Evolutionary conservation across 176 grass and related monocot genomes (phyloP).

Genomic region (Elaeis guineensis): DNA sequence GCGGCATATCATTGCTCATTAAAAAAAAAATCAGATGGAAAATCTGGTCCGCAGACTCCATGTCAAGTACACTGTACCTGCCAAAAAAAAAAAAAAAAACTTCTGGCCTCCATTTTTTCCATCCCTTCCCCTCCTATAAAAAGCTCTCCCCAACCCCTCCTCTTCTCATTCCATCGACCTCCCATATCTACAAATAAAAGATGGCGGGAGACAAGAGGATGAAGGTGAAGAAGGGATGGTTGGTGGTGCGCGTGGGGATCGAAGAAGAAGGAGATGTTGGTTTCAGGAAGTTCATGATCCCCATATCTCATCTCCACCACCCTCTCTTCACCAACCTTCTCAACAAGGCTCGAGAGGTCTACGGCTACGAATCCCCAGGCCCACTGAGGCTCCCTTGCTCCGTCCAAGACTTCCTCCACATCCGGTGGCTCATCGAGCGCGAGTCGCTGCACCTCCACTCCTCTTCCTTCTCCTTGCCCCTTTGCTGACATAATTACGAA

Average conservation of each 20-base stretch:
- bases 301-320: slow-evolving; percentile 91
- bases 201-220: slow-evolving; percentile 54
- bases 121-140: too few relatives aligned
- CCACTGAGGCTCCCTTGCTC: slow-evolving; percentile 76
- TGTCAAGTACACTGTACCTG: too few relatives aligned
- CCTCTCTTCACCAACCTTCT: slow-evolving; percentile 58
- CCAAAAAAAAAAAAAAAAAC: too few relatives aligned
- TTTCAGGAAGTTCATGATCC: slow-evolving; percentile 58
- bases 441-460: slow-evolving; percentile 30
- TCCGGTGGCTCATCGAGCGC: slow-evolving; percentile 53
- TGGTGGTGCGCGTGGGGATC: slow-evolving; percentile 64
- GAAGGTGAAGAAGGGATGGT: slow-evolving; percentile 97
- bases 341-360: slow-evolving; percentile 56
- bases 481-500: too few relatives aligned
- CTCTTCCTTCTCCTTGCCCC: too few relatives aligned
- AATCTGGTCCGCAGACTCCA: too few relatives aligned
- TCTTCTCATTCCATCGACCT: too few relatives aligned
- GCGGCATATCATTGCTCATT: too few relatives aligned
- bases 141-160: too few relatives aligned
- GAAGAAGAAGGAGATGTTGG: slow-evolving; percentile 27
- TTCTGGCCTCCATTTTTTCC: too few relatives aligned
- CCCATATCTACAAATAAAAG: too few relatives aligned
- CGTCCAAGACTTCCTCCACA: slow-evolving; percentile 78
- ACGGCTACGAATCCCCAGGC: slow-evolving; percentile 61
- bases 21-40: too few relatives aligned